Percentiles rank a stretch among this genome's conserved stretches.
Evolutionary conservation across 2,329 filamentous ascomycete species (phyloP).

Genomic region (Verticillium albo-atrum): DNA sequence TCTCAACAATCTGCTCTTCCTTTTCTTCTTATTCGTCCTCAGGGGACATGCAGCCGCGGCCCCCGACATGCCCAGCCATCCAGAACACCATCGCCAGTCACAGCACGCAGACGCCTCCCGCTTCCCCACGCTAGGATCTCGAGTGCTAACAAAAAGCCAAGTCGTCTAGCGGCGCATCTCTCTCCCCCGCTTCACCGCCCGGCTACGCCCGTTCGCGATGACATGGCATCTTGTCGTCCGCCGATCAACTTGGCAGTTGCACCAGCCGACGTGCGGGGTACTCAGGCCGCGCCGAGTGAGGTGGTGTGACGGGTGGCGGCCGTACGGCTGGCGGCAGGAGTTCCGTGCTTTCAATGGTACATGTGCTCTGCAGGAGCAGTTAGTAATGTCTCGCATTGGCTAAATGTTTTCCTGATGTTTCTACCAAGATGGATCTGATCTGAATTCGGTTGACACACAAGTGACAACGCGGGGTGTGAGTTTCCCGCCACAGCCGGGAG

Average conservation of each 20-base stretch:
- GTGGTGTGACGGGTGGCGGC: background rate
- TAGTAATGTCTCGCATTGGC: background rate
- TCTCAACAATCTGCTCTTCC: background rate
- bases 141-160: background rate
- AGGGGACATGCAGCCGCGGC: background rate
- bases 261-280: background rate
- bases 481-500: background rate
- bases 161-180: background rate
- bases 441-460: background rate
- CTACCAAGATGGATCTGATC: background rate
- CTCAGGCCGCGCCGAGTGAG: background rate
- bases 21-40: background rate
- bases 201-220: background rate
- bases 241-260: background rate
- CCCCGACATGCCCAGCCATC: background rate
- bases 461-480: background rate
- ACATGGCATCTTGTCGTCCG: background rate
- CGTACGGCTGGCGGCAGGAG: background rate
- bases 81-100: background rate
- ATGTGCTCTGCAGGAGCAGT: background rate
- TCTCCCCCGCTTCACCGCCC: background rate
- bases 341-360: background rate
- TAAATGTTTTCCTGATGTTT: background rate
- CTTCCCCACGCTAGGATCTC: background rate
- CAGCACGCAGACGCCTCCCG: background rate